Conservation (phyloP, 352 stramenopile species). For the Blastocystis sp. region DNA sequence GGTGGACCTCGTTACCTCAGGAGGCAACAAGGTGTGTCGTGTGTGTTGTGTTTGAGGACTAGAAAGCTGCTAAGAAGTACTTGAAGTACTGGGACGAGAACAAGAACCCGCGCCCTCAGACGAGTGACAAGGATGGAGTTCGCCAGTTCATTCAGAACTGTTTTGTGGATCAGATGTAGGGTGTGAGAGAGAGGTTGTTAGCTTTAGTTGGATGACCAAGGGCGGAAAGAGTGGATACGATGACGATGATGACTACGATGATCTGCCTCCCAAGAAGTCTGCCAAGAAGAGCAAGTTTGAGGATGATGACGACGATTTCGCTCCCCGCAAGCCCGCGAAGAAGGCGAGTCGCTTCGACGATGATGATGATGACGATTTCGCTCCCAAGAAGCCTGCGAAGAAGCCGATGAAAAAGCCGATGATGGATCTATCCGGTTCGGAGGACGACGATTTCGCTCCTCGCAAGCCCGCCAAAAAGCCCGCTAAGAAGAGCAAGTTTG, state of each 20-base stretch:
- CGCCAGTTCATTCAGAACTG: constrained; percentile 28
- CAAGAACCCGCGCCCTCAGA: constrained; percentile 12
- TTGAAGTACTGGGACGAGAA: constrained; percentile 25
- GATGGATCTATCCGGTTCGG: neutral
- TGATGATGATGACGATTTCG: constrained; percentile 16
- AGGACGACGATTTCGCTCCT: constrained; percentile 23
- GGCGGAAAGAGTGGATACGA: neutral
- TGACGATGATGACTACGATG: neutral
- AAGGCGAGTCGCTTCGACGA: neutral
- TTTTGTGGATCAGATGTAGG: constrained; percentile 28
- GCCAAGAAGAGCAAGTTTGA: neutral
- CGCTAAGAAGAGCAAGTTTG: neutral
- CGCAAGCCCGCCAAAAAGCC: neutral
- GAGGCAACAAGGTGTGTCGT: constrained; percentile 8
- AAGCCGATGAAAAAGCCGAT: constrained; percentile 14
- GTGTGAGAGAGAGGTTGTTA: neutral
- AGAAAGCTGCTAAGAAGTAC: constrained; percentile 47
- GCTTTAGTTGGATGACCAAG: neutral
- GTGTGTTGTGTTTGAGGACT: neutral
- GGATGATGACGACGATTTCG: constrained; percentile 22
- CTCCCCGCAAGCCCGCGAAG: neutral
- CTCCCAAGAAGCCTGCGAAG: constrained; percentile 18
- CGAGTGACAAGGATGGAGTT: constrained; percentile 8
- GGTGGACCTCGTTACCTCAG: neutral
- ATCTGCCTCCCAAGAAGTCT: neutral